Evolutionary conservation across 176 grass and related monocot species (phyloP), one percentile per base, ranked within the genome.

Genomic region (Musa troglodytarum): DNA sequence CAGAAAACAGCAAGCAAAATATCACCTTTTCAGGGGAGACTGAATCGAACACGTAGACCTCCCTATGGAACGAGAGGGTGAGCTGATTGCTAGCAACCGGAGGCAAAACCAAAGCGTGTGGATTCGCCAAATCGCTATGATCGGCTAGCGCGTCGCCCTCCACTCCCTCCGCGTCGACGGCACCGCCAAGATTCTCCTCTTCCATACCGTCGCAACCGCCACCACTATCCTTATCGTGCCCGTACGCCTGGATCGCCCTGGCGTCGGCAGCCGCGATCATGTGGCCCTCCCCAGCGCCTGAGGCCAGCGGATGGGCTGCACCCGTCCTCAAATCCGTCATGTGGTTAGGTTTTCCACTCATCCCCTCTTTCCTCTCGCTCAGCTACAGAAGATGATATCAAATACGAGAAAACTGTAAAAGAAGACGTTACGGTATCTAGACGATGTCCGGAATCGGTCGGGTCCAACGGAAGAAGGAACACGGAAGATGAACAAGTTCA

Each of bases 21-120:
- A 49, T 19, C 57, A 80, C 95, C 95, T 99, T 99, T 79, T 99
- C 95, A 54, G 95, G 95, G 49, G 95, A 99, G 67, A 99, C 95
- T 14, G 86, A 91, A 62, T 99, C 95, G 78, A 99, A 99, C 1
- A 99, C 95, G 70, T 99, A 99, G 81, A 91, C 95, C 73, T 99
- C 95, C 74, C 91, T 89, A 72, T 99, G 95, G 74, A 99, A 99
- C 52, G 95, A 99, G 2, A 99, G 88, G 7, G 95, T 99, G 29
- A 99, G 95, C 79, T 94, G 90, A 73, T 99, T 94, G 50, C 74
- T 49, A 9, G 74, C 56, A 10, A 87, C 11, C 15, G 82, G 84
- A 17, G 82, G 14, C 19, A 81, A 69, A 58, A 89, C 83, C 52
- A 72, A 23, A 1, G 62, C 68, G 67, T 92, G 86, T 43, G 24